Conservation (phyloP, 2,329 filamentous ascomycete genomes). For the Fusarium chuoi region DNA sequence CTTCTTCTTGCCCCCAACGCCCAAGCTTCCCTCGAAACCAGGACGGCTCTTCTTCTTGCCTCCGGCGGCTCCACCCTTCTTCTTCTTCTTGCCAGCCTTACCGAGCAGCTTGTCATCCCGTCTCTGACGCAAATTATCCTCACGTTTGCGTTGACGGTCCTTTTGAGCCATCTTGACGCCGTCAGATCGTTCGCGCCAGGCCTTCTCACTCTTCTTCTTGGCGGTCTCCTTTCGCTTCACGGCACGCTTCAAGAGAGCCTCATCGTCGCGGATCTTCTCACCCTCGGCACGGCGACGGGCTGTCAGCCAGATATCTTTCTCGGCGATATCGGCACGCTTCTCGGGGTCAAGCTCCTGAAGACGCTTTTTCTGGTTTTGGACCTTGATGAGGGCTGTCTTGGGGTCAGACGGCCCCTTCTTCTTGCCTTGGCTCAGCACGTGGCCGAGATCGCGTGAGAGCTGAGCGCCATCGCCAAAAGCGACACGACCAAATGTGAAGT, state of each 20-base stretch:
- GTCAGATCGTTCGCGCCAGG: conserved; percentile 80
- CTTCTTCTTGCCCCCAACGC: conserved; percentile 63
- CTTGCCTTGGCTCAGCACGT: conserved; percentile 64
- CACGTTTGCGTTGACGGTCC: conserved; percentile 82
- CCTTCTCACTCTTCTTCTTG: conserved; percentile 91
- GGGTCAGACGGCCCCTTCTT: conserved; percentile 86
- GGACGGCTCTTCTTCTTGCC: conserved; percentile 63
- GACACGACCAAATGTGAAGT: conserved; percentile 92
- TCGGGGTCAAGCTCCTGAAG: conserved; percentile 78
- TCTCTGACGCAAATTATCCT: conserved; percentile 79
- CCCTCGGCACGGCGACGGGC: conserved; percentile 90
- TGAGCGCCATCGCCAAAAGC: conserved; percentile 87
- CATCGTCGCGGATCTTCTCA: conserved; percentile 88
- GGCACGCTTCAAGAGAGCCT: conserved; percentile 88
- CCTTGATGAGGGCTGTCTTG: conserved; percentile 84
- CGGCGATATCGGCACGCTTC: conserved; percentile 86
- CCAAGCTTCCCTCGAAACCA: conserved; percentile 77
- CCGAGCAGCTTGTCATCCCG: conserved; percentile 76
- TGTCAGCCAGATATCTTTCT: conserved; percentile 94
- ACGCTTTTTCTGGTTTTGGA: conserved; percentile 86
- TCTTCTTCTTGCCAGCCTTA: conserved; percentile 69
- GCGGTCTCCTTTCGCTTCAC: conserved; percentile 90
- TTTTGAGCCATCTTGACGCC: conserved; percentile 81
- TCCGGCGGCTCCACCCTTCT: conserved; percentile 43
- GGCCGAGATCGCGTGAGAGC: conserved; percentile 77